phyloP scores from a whole-genome alignment of 306 rosid species.

The Prunus padus region DNA sequence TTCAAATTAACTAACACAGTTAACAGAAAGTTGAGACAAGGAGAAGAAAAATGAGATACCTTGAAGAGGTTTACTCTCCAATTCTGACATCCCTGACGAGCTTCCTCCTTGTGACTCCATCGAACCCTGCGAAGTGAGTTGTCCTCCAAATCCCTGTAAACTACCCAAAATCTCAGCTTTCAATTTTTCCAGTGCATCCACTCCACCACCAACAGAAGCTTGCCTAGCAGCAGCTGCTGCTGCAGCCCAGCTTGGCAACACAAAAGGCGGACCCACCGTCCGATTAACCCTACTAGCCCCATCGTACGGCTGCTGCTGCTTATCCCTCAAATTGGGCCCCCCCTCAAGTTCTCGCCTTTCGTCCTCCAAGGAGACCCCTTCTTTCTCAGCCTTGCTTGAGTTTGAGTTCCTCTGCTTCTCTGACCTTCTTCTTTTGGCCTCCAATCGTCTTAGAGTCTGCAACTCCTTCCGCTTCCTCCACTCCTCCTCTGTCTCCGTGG shows the following conservation, averaged over 20 bases:
- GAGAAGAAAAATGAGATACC: constrained; percentile 37
- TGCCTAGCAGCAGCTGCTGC: constrained; percentile 38
- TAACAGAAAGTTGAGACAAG: background rate
- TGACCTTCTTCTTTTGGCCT: constrained; percentile 77
- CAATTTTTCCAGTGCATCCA: constrained; percentile 40
- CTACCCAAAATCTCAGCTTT: constrained; percentile 32
- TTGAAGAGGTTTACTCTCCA: constrained; percentile 67
- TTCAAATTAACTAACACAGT: background rate
- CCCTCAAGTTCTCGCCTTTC: constrained; percentile 32
- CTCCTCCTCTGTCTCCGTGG: constrained; percentile 88
- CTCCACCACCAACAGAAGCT: constrained; percentile 35
- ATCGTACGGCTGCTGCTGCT: constrained; percentile 4
- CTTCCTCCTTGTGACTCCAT: constrained; percentile 78
- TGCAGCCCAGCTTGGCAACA: constrained; percentile 40
- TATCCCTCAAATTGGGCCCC: constrained; percentile 34
- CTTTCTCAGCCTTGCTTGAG: constrained; percentile 35
- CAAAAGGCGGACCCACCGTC: constrained; percentile 26
- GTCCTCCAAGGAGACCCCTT: constrained; percentile 32
- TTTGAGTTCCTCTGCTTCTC: constrained; percentile 72
- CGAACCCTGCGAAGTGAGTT: constrained; percentile 65
- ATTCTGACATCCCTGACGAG: constrained; percentile 76
- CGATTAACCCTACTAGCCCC: constrained; percentile 22
- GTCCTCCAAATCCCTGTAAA: constrained; percentile 39
- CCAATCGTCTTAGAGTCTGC: constrained; percentile 84
- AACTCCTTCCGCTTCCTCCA: constrained; percentile 97